Percentiles rank a stretch among this genome's conserved stretches.
phyloP scores from a whole-genome alignment of 2,329 filamentous ascomycete genomes.

The Stemphylium beticola region DNA sequence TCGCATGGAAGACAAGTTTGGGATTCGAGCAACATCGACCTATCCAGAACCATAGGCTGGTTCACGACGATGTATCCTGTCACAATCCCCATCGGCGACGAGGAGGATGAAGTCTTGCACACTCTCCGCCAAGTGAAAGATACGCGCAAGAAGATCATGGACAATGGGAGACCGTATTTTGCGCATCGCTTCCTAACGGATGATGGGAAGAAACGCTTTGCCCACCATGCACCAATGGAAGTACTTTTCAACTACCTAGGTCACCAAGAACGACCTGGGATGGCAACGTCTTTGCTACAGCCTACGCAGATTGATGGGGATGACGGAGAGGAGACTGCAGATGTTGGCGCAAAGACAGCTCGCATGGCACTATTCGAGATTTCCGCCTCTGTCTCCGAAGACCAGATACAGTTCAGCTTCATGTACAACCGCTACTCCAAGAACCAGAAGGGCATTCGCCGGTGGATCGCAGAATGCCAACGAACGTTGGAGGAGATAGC shows the following conservation, averaged over 20 bases:
- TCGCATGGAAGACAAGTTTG: slow-evolving; percentile 50
- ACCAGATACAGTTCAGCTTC: slow-evolving; percentile 37
- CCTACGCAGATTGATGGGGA: slow-evolving; percentile 34
- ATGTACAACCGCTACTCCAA: slow-evolving; percentile 45
- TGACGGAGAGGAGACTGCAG: slow-evolving; percentile 33
- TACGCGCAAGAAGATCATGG: slow-evolving; percentile 53
- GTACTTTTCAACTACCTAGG: slow-evolving; percentile 65
- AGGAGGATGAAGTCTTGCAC: slow-evolving; percentile 58
- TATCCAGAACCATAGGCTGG: slow-evolving; percentile 66
- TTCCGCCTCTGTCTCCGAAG: slow-evolving; percentile 31
- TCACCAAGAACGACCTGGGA: slow-evolving; percentile 56
- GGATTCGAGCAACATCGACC: slow-evolving; percentile 55
- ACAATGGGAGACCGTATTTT: slow-evolving; percentile 60
- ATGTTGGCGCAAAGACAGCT: slow-evolving; percentile 33
- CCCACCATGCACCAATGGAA: slow-evolving; percentile 60
- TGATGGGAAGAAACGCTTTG: slow-evolving; percentile 37
- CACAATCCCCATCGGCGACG: slow-evolving; percentile 50
- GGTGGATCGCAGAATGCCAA: slow-evolving; percentile 44
- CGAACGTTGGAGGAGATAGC: slow-evolving; percentile 40
- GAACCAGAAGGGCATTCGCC: slow-evolving; percentile 40
- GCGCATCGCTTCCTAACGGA: slow-evolving; percentile 40
- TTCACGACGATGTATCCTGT: slow-evolving; percentile 65
- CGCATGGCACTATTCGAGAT: slow-evolving; percentile 44
- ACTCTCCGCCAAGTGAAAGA: slow-evolving; percentile 63
- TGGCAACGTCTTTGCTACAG: slow-evolving; percentile 55